Evolutionary conservation across 148 eudicot species (phyloP), one percentile per base, ranked within the genome.

Genomic region (Mesembryanthemum crystallinum): DNA sequence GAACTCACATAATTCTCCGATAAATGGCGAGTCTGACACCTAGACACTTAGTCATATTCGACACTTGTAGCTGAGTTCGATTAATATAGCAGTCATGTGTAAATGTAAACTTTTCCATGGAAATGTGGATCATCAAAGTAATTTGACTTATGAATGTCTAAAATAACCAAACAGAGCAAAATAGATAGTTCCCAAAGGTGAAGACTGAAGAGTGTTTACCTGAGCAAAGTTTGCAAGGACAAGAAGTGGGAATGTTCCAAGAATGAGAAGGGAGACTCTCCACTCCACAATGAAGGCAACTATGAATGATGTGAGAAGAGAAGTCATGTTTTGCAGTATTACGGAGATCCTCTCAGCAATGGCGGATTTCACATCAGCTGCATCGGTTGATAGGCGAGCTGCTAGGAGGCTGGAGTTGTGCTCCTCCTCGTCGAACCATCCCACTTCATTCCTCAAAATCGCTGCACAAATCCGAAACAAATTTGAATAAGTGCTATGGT

Each of bases 391-490:
- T 61, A 96, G 77, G 10, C 95, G 92, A 77, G 99, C 93, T 62
- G 99, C 99, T 23, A 96, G 83, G 1, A 96, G 95, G 89, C 97
- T 92, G 14, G 99, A 96, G 85, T 92, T 96, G 80, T 96, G 93
- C 86, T 96, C 99, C 73, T 96, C 99, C 88, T 96, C 99, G 1
- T 96, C 99, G 80, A 87, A 96, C 98, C 99, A 96, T 76, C 96
- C 99, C 13, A 96, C 98, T 87, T 96, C 99, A 78, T 96, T 96
- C 91, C 92, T 87, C 79, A 96, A 69, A n/a, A 96, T 92, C 39
- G 97, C 98, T 96, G 87, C 52, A 76, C 66, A 74, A 67, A 30
- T 12, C 32, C 8, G 2, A 32, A 45, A 12, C 7, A 17, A 64
- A 23, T n/a, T n/a, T n/a, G n/a, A n/a, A n/a, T n/a, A n/a, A n/a